Conservation (phyloP, 306 rosid species). For the Lagenaria siceraria region DNA sequence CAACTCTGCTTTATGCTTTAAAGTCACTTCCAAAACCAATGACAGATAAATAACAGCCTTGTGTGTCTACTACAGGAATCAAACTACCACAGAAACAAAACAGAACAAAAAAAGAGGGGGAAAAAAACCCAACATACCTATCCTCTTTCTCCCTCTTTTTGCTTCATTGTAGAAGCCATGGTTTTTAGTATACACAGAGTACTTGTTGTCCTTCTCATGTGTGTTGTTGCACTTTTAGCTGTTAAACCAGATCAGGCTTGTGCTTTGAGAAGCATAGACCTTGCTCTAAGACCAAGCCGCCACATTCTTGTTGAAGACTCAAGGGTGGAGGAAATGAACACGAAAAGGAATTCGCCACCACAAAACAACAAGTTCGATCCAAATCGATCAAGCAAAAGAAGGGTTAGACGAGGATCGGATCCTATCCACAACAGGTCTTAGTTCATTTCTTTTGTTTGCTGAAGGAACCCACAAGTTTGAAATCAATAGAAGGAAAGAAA, state of each 20-base stretch:
- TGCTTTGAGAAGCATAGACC: conserved; percentile 34
- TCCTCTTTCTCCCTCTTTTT: neutral
- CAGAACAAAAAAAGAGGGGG: neutral
- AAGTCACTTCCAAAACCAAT: conserved; percentile 39
- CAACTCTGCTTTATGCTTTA: conserved; percentile 47
- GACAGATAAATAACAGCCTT: conserved; percentile 40
- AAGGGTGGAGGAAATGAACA: conserved; percentile 23
- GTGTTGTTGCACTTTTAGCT: conserved; percentile 42
- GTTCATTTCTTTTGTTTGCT: conserved; percentile 18
- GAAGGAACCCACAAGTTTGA: conserved; percentile 21
- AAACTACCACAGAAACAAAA: conserved; percentile 5
- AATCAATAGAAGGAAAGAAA: conserved; percentile 7
- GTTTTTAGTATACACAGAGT: conserved; percentile 29
- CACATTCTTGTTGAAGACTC: conserved; percentile 17
- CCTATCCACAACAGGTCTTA: conserved; percentile 84
- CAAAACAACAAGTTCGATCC: conserved; percentile 37
- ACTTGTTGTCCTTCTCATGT: conserved; percentile 33
- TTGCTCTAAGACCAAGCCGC: conserved; percentile 31
- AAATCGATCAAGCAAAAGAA: conserved; percentile 68
- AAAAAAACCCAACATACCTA: conserved; percentile 19
- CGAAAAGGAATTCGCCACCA: conserved; percentile 26
- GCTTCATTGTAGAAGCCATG: conserved; percentile 34
- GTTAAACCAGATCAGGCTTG: conserved; percentile 31
- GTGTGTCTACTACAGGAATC: conserved; percentile 43
- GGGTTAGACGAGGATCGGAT: conserved; percentile 77